Conservation (phyloP, 2,329 filamentous ascomycete genomes). For the Cladophialophora carrionii region DNA sequence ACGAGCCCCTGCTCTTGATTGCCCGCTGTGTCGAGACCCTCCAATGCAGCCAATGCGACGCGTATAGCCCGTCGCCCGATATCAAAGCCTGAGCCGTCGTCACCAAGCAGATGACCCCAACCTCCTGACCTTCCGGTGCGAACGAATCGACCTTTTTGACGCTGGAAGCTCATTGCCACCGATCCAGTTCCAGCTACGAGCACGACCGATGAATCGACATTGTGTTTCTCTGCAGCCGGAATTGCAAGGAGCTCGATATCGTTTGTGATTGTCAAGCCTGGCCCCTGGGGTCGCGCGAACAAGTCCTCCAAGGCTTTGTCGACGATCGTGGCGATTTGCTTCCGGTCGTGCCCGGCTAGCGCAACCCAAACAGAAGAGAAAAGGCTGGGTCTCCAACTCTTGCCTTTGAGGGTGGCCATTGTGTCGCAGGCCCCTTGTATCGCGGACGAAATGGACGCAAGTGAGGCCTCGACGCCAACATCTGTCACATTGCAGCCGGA, state of each 20-base stretch:
- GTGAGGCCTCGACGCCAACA: conserved; percentile 40
- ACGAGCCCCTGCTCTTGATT: not conserved
- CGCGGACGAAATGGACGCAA: conserved; percentile 39
- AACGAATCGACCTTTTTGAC: conserved; percentile 33
- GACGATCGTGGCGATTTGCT: conserved; percentile 40
- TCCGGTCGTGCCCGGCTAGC: conserved; percentile 48
- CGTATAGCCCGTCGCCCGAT: conserved; percentile 47
- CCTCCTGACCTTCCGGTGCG: conserved; percentile 48
- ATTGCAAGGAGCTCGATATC: conserved; percentile 49
- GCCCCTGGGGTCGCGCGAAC: conserved; percentile 39
- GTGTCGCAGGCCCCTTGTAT: conserved; percentile 39
- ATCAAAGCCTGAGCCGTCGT: conserved; percentile 50
- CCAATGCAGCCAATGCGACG: conserved; percentile 41
- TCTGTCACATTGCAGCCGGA: conserved; percentile 48
- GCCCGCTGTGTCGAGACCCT: conserved; percentile 33
- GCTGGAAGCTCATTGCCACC: conserved; percentile 48
- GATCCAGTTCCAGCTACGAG: conserved; percentile 52
- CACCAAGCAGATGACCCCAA: conserved; percentile 52
- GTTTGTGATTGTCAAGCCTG: conserved; percentile 43
- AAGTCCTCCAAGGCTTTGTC: conserved; percentile 39
- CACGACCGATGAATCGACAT: conserved; percentile 41
- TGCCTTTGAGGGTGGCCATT: conserved; percentile 1
- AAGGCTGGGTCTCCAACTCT: conserved; percentile 12
- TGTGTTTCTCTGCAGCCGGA: conserved; percentile 30
- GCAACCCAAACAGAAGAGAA: conserved; percentile 48